Evolutionary conservation across 495 filamentous ascomycete species (phyloP).

Genomic region (Trichoderma reesei): DNA sequence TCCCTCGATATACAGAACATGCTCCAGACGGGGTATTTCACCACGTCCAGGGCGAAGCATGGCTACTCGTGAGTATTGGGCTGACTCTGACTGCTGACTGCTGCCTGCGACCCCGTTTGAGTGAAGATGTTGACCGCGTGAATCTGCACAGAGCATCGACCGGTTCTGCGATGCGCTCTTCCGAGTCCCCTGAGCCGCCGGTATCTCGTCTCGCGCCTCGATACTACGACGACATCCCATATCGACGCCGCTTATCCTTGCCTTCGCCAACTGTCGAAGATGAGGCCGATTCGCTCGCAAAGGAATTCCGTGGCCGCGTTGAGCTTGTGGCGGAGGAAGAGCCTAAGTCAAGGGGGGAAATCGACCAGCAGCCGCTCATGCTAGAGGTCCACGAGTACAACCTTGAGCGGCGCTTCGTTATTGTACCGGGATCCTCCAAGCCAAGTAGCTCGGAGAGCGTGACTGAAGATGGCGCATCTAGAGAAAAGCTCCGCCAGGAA

Average conservation of each 20-base stretch:
- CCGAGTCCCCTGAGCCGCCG: not conserved
- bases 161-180: not conserved
- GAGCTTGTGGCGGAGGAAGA: slow-evolving; percentile 27
- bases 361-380: slow-evolving; percentile 34
- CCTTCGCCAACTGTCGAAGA: slow-evolving; percentile 38
- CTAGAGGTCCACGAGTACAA: slow-evolving; percentile 33
- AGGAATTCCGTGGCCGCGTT: slow-evolving; percentile 26
- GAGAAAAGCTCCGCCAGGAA: slow-evolving; percentile 17
- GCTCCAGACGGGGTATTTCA: slow-evolving; percentile 11
- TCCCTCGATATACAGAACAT: slow-evolving; percentile 6
- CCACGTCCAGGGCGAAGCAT: slow-evolving; percentile 8
- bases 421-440: slow-evolving; percentile 25
- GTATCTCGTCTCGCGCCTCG: slow-evolving; percentile 5
- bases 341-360: slow-evolving; percentile 30
- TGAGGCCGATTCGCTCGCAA: slow-evolving; percentile 34
- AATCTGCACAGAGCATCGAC: not conserved
- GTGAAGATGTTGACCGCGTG: not conserved
- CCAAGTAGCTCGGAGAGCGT: slow-evolving; percentile 13
- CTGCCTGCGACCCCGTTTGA: not conserved
- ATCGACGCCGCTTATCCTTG: slow-evolving; percentile 18
- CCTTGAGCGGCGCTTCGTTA: slow-evolving; percentile 37
- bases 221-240: not conserved
- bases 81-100: not conserved
- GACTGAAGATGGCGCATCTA: not conserved
- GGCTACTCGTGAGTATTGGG: not conserved